phyloP scores from a whole-genome alignment of 1,284 basidiomycete genomes.

The Ceratorhiza oryzae-sativae region DNA sequence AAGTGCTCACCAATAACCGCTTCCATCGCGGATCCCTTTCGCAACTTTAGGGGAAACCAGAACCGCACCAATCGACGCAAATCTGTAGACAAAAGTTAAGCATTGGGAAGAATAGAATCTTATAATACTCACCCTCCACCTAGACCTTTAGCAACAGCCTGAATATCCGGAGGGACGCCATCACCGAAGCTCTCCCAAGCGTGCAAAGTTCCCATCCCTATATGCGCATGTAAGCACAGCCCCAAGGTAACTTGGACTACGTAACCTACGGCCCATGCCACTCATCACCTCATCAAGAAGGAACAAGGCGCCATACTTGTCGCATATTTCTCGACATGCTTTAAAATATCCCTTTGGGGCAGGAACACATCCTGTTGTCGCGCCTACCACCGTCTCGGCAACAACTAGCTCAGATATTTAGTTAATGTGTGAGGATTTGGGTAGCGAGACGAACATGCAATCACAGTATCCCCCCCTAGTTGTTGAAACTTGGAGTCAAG shows the following conservation, averaged over 20 bases:
- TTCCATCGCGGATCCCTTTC: conserved; percentile 67
- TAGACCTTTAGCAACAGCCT: conserved; percentile 85
- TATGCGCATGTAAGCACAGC: neutral
- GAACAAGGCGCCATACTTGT: conserved; percentile 85
- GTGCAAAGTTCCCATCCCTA: conserved; percentile 84
- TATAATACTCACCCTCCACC: conserved; percentile 72
- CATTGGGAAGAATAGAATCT: conserved; percentile 8
- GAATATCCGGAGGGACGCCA: conserved; percentile 76
- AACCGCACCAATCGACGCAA: conserved; percentile 82
- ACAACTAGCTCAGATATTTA: conserved; percentile 61
- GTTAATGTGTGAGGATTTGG: neutral
- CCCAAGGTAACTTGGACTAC: neutral
- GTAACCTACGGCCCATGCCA: conserved; percentile 77
- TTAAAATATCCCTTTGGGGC: conserved; percentile 82
- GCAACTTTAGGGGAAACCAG: conserved; percentile 76
- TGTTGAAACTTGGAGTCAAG: conserved; percentile 83
- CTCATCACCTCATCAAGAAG: conserved; percentile 88
- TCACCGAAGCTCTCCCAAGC: conserved; percentile 86
- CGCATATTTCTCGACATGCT: conserved; percentile 85
- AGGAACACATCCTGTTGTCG: conserved; percentile 75
- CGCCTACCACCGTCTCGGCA: conserved; percentile 84
- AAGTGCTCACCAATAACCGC: conserved; percentile 65
- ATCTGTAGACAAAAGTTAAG: conserved; percentile 56
- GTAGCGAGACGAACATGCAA: conserved; percentile 65
- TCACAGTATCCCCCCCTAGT: conserved; percentile 79